Evolutionary conservation across 305 asterid genomes (phyloP).

Genomic region (Nicotiana rustica): DNA sequence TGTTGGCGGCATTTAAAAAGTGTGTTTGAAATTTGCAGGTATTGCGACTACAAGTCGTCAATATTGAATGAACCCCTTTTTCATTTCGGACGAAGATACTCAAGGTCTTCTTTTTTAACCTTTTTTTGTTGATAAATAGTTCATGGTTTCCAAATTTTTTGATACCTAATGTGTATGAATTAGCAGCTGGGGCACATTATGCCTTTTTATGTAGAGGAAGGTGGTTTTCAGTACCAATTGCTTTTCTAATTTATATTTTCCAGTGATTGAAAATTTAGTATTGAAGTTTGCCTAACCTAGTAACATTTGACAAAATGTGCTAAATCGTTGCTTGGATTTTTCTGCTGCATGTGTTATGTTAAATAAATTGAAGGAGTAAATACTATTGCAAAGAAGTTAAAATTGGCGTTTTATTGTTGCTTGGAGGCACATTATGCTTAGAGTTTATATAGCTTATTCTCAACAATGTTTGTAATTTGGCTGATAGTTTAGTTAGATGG

Average conservation of each 20-base stretch:
- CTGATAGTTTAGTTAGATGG: background rate
- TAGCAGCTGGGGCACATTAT: background rate
- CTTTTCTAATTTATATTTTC: background rate
- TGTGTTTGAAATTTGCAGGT: constrained; percentile 48
- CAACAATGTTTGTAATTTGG: background rate
- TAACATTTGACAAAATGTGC: background rate
- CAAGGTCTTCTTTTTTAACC: constrained; percentile 49
- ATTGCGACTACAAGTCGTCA: constrained; percentile 72
- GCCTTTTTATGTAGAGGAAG: background rate
- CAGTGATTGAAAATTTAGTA: background rate
- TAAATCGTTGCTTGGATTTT: background rate
- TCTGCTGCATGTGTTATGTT: background rate
- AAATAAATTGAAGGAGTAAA: background rate
- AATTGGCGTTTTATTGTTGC: background rate
- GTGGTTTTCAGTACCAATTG: background rate
- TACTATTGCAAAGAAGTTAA: background rate
- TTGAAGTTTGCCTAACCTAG: constrained; percentile 7
- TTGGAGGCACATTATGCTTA: background rate
- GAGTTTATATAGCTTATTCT: background rate
- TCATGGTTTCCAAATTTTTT: background rate
- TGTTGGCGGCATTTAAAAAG: background rate
- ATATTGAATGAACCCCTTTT: constrained; percentile 70
- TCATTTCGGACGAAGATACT: constrained; percentile 71
- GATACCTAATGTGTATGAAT: background rate
- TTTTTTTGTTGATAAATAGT: background rate